Percentiles rank a stretch among this genome's conserved stretches.
Conservation (phyloP, 2,329 filamentous ascomycete species). For the Neonectria coccinea region DNA sequence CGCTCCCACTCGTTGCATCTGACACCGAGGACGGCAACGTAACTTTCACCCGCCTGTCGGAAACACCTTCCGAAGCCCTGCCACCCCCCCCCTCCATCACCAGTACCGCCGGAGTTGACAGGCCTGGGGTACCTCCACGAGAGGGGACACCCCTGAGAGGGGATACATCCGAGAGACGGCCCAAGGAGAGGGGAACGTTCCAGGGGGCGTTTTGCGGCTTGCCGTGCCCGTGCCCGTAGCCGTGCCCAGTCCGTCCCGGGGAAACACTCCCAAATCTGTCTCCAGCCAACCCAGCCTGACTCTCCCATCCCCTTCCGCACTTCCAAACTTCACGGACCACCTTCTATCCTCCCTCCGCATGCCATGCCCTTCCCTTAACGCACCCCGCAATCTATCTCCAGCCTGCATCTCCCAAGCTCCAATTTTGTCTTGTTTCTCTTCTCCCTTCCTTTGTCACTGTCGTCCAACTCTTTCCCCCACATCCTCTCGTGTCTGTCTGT, state of each 20-base stretch:
- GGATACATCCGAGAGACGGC: slow-evolving; percentile 32
- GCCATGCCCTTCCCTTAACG: slow-evolving; percentile 42
- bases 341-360: slow-evolving; percentile 45
- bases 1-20: slow-evolving; percentile 20
- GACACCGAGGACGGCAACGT: slow-evolving; percentile 17
- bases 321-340: slow-evolving; percentile 38
- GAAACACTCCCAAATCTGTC: slow-evolving; percentile 19
- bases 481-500: slow-evolving; percentile 28
- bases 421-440: slow-evolving; percentile 41
- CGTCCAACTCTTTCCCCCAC: slow-evolving; percentile 37
- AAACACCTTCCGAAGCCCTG: slow-evolving; percentile 30
- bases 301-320: slow-evolving; percentile 24
- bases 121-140: slow-evolving; percentile 30
- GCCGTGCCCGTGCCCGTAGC: slow-evolving; percentile 36
- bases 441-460: slow-evolving; percentile 36
- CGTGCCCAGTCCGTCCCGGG: slow-evolving; percentile 27
- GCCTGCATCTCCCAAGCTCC: slow-evolving; percentile 46
- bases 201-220: slow-evolving; percentile 39
- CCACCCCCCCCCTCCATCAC: slow-evolving; percentile 24
- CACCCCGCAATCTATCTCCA: slow-evolving; percentile 46
- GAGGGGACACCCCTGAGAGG: slow-evolving; percentile 41
- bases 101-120: slow-evolving; percentile 25
- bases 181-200: slow-evolving; percentile 19
- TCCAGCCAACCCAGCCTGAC: slow-evolving; percentile 15
- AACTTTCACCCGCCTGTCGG: slow-evolving; percentile 24